Evolutionary conservation across 2,329 filamentous ascomycete species (phyloP).

Genomic region (Fusarium sp.): DNA sequence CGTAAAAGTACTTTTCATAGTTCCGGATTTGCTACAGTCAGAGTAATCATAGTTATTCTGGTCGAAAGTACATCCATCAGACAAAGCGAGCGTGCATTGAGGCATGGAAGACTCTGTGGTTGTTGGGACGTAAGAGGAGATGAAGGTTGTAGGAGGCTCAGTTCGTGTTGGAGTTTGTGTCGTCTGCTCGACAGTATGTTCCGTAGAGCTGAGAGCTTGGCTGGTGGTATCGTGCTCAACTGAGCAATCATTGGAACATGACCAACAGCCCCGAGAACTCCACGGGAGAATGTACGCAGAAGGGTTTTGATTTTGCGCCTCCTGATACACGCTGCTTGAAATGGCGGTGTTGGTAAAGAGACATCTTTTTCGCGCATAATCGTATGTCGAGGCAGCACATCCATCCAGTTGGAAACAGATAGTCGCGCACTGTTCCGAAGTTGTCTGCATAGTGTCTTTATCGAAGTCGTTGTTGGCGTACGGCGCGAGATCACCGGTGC

Average conservation of each 20-base stretch:
- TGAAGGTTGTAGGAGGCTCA: slow-evolving; percentile 7
- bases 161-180: neutral
- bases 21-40: slow-evolving; percentile 1
- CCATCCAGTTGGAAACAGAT: slow-evolving; percentile 7
- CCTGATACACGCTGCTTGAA: neutral
- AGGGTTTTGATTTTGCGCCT: neutral
- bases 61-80: slow-evolving; percentile 12
- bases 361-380: neutral
- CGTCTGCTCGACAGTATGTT: neutral
- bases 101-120: slow-evolving; percentile 20
- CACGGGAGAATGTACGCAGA: slow-evolving; percentile 15
- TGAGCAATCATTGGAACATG: slow-evolving; percentile 7
- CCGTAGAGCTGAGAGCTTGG: neutral
- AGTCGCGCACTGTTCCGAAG: slow-evolving; percentile 8
- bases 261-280: slow-evolving; percentile 12
- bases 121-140: slow-evolving; percentile 1
- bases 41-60: neutral
- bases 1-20: neutral
- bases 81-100: slow-evolving; percentile 25
- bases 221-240: neutral
- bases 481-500: neutral
- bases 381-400: slow-evolving; percentile 4
- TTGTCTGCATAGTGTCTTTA: slow-evolving; percentile 4
- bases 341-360: slow-evolving; percentile 3
- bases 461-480: slow-evolving; percentile 21